Evolutionary conservation across 768 basidiomycete species (phyloP).

Genomic region (Gyrodon lividus): DNA sequence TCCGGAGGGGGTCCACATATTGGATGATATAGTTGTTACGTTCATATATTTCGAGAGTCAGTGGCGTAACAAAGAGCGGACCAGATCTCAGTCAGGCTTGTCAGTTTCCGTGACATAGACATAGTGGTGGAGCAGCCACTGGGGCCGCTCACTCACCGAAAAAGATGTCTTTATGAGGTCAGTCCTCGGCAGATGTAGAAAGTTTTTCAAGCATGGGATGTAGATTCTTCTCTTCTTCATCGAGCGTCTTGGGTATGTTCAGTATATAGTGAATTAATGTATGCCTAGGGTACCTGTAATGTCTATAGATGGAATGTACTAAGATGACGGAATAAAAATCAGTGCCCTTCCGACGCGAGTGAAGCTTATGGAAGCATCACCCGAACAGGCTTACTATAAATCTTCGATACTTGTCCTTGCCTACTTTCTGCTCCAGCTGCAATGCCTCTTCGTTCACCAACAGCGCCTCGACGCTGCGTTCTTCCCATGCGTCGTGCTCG

Average conservation of each 20-base stretch:
- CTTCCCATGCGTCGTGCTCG: background rate
- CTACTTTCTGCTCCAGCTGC: constrained; percentile 17
- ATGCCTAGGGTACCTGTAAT: background rate
- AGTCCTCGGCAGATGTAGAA: background rate
- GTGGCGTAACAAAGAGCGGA: constrained; percentile 26
- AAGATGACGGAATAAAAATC: background rate
- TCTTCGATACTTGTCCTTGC: constrained; percentile 11
- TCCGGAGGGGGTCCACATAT: constrained; percentile 28
- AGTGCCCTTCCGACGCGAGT: background rate
- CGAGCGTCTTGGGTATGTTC: background rate
- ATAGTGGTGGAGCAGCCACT: too few relatives aligned
- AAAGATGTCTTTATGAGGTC: background rate
- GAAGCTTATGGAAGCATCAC: background rate
- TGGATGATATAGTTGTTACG: constrained; percentile 37
- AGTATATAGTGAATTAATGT: background rate
- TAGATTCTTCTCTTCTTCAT: background rate
- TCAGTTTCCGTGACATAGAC: constrained; percentile 3
- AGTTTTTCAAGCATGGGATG: too few relatives aligned
- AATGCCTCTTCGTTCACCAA: constrained; percentile 5
- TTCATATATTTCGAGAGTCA: constrained; percentile 35
- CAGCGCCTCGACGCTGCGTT: background rate
- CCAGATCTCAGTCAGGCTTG: constrained; percentile 10
- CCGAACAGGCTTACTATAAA: constrained; percentile 13
- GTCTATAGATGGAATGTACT: background rate
- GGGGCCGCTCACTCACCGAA: too few relatives aligned